phyloP scores from a whole-genome alignment of 352 stramenopile genomes.

The Phytophthora agathidicida region DNA sequence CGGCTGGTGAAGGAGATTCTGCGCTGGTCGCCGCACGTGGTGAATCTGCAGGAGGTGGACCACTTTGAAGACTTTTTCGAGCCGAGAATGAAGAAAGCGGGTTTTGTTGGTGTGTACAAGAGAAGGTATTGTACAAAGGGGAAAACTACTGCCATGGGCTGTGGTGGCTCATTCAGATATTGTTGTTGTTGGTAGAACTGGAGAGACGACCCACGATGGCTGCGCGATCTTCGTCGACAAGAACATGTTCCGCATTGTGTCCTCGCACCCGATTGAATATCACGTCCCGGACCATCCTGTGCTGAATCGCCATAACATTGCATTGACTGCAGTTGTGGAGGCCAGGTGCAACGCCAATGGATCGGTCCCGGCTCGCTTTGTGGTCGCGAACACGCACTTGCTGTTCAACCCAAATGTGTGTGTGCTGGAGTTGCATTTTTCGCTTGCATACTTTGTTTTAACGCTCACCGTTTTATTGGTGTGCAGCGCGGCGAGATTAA shows the following conservation, averaged over 20 bases:
- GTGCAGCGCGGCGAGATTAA: conserved; percentile 70
- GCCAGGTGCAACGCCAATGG: conserved; percentile 18
- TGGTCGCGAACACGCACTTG: conserved; percentile 73
- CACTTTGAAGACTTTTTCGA: conserved; percentile 79
- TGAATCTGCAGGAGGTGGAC: conserved; percentile 79
- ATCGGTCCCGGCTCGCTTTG: conserved; percentile 33
- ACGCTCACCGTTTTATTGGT: background rate
- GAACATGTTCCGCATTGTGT: conserved; percentile 50
- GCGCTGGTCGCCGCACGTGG: conserved; percentile 46
- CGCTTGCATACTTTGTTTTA: background rate
- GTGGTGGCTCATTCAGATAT: background rate
- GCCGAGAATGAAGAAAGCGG: conserved; percentile 55
- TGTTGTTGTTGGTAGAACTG: conserved; percentile 45
- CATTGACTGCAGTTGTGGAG: conserved; percentile 52
- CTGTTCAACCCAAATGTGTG: conserved; percentile 74
- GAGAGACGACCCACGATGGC: conserved; percentile 61
- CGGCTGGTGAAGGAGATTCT: conserved; percentile 63
- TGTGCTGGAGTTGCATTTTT: background rate
- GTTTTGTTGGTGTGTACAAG: conserved; percentile 64
- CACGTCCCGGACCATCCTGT: conserved; percentile 45
- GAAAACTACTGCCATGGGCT: background rate
- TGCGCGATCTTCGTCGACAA: conserved; percentile 73
- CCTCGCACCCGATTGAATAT: conserved; percentile 52
- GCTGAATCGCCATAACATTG: conserved; percentile 68
- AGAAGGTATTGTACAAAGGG: conserved; percentile 38